Percentiles rank a stretch among this genome's conserved stretches.
Evolutionary conservation across 306 rosid genomes (phyloP).

Genomic region (Prunus persica): Prunus_persica_NCBIv2 NC_034014.1:24118501-24119000

Average conservation of each 20-base stretch:
- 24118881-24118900: slow-evolving; percentile 89
- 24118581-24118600: slow-evolving; percentile 81
- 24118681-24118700: slow-evolving; percentile 71
- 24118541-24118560: not conserved
- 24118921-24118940: not conserved
- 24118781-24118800: not conserved
- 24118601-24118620: slow-evolving; percentile 81
- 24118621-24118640: slow-evolving; percentile 83
- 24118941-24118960: not conserved
- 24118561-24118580: slow-evolving; percentile 28
- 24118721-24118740: slow-evolving; percentile 16
- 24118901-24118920: slow-evolving; percentile 73
- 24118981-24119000: not conserved
- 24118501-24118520: not conserved
- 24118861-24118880: slow-evolving; percentile 86
- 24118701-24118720: slow-evolving; percentile 93
- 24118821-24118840: slow-evolving; percentile 88
- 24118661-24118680: slow-evolving; percentile 82
- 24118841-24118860: slow-evolving; percentile 88
- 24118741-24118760: slow-evolving; percentile 4
- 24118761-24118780: not conserved
- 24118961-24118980: not conserved
- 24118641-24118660: slow-evolving; percentile 92
- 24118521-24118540: not conserved
- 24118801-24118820: not conserved